phyloP scores from a whole-genome alignment of 2,329 filamentous ascomycete species.

The Acephala macrosclerotiorum region DNA sequence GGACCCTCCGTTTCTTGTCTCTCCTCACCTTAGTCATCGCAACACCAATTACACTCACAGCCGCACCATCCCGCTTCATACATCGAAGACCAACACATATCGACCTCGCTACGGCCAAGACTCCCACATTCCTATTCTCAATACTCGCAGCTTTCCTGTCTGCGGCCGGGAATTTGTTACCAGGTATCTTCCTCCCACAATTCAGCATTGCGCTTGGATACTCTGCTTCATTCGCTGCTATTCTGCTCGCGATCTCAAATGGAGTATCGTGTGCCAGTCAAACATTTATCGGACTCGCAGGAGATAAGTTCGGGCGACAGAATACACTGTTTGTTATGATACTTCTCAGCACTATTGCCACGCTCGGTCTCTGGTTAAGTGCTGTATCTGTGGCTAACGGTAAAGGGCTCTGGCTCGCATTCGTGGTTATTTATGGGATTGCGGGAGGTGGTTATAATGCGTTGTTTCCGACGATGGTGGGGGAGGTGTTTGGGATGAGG shows the following conservation, averaged over 20 bases:
- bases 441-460: slow-evolving; percentile 54
- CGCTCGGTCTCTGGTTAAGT: slow-evolving; percentile 49
- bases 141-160: slow-evolving; percentile 50
- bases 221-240: slow-evolving; percentile 49
- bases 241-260: slow-evolving; percentile 54
- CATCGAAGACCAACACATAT: slow-evolving; percentile 48
- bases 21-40: slow-evolving; percentile 48
- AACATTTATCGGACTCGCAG: slow-evolving; percentile 52
- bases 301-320: slow-evolving; percentile 55
- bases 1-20: slow-evolving; percentile 52
- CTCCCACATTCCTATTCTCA: slow-evolving; percentile 51
- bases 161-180: slow-evolving; percentile 54
- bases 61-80: slow-evolving; percentile 49
- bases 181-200: slow-evolving; percentile 55
- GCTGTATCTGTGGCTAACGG: slow-evolving; percentile 39
- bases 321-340: slow-evolving; percentile 55
- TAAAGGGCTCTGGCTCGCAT: slow-evolving; percentile 49
- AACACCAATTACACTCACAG: slow-evolving; percentile 49
- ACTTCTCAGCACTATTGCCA: slow-evolving; percentile 46
- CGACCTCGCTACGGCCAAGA: slow-evolving; percentile 46
- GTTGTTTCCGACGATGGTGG: slow-evolving; percentile 49
- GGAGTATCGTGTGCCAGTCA: slow-evolving; percentile 54
- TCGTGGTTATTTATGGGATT: slow-evolving; percentile 53
- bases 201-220: slow-evolving; percentile 54
- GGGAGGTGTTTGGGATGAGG: slow-evolving; percentile 37